Base-by-base conservation (phyloP, 768 basidiomycete species). In the Sistotremastrum suecicum region DNA sequence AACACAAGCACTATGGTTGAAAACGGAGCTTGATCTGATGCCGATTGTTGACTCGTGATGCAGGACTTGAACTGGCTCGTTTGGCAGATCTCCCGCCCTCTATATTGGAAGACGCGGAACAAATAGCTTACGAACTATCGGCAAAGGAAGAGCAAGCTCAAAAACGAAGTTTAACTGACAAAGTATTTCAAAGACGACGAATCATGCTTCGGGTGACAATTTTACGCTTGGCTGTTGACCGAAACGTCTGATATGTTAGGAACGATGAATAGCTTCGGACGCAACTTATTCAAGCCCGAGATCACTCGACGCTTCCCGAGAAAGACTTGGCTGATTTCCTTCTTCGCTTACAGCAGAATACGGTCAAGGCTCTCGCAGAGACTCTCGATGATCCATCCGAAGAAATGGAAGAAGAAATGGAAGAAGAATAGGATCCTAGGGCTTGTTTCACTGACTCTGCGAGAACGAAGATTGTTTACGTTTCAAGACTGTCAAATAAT, bases 61-160 rank as follows among this genome's bases (percentile, higher is more conserved):
- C 51, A 92, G 92, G 94, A 3, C 66, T 99, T 7, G 85, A 95
- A 53, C 73, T 97, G 30, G 91, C 92, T 8, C 75, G 76, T 41
- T 71, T 94, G 4, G 91, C 89, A 1, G 88, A 91, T 55, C 67
- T 99, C 0, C 94, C 94, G 0, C 50, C 59, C 0, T 74, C 83
- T 41, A 76, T 94, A 8, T 58, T 91, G 37, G 50, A 55, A 3
- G 78, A 83, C 58, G 80, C 74, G 4, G 71, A 63, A 48, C 66
- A 74, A 46, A 75, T 86, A 0, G 75, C 87, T 2, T 66, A 68
- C 9, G 64, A 61, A 6, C 71, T 95, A 7, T 62, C 70, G 3
- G 72, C 72, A 20, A 60, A 79, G 5, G 75, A 85, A 47, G 66
- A 68, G 3, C 69, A 65, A 48, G 62, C 72, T 38, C 68, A 81